Base-by-base conservation (phyloP, 192 early-diverging fungal genomes). In the Chytriomyces sp. region DNA sequence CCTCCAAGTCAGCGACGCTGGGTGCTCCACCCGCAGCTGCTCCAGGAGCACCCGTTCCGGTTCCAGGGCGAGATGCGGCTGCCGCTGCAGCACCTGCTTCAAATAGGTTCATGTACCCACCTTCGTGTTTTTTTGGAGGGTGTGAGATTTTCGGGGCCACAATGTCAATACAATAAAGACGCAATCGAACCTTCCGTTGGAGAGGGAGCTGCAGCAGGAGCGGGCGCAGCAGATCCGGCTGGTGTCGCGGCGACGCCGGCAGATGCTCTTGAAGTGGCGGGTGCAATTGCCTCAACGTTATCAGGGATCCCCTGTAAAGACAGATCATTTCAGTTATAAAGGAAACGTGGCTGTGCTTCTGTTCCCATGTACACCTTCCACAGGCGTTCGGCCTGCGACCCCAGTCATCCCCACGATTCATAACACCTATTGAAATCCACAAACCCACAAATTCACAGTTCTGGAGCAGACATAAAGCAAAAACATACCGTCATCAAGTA, bases 401-500 rank as follows among this genome's bases (percentile, higher is more conserved):
- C n/a, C n/a, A n/a, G n/a, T n/a, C n/a, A n/a, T n/a, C n/a, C n/a
- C n/a, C n/a, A n/a, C n/a, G n/a, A n/a, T n/a, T n/a, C n/a, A n/a
- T n/a, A n/a, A n/a, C n/a, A n/a, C n/a, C n/a, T n/a, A n/a, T n/a
- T n/a, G n/a, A n/a, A n/a, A n/a, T n/a, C n/a, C n/a, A n/a, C n/a
- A n/a, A n/a, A n/a, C n/a, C n/a, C n/a, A n/a, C 22, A 19, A 38
- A 61, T 66, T 33, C 19, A 39, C 26, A 30, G 17, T 36, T 70
- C 22, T 8, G 39, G n/a, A n/a, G n/a, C n/a, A n/a, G n/a, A n/a
- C n/a, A n/a, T n/a, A n/a, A n/a, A n/a, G n/a, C n/a, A n/a, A n/a
- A n/a, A 31, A 72, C 82, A 39, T 84, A 94, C 92, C 57, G 76
- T 98, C 73, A 96, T 88, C 55, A 99, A 81, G 74, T 98, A 99